These are phyloP conservation scores for Metarhizium guizhouense DNA, from an alignment of 2,329 filamentous ascomycete genomes.

Conservation along the genomic window DNA sequence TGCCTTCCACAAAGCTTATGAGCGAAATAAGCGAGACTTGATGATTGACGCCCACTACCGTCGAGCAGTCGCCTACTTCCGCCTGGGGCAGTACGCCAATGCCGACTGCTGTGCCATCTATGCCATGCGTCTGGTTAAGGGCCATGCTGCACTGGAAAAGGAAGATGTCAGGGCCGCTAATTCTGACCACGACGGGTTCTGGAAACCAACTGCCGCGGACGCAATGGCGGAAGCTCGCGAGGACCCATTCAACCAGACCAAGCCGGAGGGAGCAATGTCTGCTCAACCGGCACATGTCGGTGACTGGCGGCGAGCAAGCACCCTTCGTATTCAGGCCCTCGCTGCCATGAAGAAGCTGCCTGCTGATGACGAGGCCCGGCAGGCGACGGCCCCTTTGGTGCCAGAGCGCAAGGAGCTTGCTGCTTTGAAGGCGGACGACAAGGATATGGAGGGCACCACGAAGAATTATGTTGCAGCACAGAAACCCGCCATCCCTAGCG, in stretches of 20 bases:
- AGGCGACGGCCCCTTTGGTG: constrained; percentile 27
- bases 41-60: constrained; percentile 78
- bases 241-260: constrained; percentile 16
- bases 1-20: constrained; percentile 50
- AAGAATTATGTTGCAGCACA: not conserved
- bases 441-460: not conserved
- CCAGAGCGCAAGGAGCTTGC: constrained; percentile 23
- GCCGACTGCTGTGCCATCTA: constrained; percentile 62
- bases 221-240: constrained; percentile 7
- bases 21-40: constrained; percentile 64
- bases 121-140: constrained; percentile 33
- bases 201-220: constrained; percentile 28
- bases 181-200: constrained; percentile 38
- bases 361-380: constrained; percentile 34
- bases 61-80: constrained; percentile 64
- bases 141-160: constrained; percentile 20
- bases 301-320: constrained; percentile 32
- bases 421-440: constrained; percentile 6
- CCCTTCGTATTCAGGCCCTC: constrained; percentile 40
- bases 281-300: not conserved
- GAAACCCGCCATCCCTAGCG: constrained; percentile 13
- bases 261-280: constrained; percentile 14
- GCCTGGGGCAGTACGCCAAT: constrained; percentile 63
- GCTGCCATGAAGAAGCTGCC: constrained; percentile 34
- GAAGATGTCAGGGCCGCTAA: constrained; percentile 18